These are phyloP conservation scores for Tylopilus cervinicoccineus DNA, from an alignment of 768 basidiomycete genomes.

Conservation along the genomic window DNA sequence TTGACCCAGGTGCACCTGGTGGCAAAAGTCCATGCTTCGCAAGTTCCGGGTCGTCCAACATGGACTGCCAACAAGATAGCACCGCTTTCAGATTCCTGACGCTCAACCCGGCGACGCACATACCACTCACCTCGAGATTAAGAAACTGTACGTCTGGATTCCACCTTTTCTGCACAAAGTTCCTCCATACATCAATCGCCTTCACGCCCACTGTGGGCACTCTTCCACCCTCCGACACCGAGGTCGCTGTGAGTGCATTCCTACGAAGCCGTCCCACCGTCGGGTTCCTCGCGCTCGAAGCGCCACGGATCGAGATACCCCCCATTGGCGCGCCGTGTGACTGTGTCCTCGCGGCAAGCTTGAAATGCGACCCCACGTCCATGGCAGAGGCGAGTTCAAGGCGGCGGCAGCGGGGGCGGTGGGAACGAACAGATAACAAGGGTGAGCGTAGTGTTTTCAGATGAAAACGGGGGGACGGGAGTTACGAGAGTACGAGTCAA, in stretches of 20 bases:
- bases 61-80: constrained; percentile 44
- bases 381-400: constrained; percentile 20
- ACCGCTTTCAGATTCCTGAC: neutral
- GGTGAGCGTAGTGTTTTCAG: constrained; percentile 37
- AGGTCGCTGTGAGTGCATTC: constrained; percentile 44
- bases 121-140: constrained; percentile 71
- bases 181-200: constrained; percentile 66
- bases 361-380: constrained; percentile 19
- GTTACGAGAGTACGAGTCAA: constrained; percentile 11
- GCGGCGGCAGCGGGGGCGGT: constrained; percentile 25
- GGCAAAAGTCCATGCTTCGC: constrained; percentile 65
- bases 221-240: constrained; percentile 10
- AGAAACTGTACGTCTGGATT: constrained; percentile 65
- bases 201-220: constrained; percentile 29
- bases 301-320: constrained; percentile 63
- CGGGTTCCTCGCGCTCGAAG: constrained; percentile 41
- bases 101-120: neutral
- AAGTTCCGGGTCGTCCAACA: constrained; percentile 74
- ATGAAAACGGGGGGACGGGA: constrained; percentile 1
- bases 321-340: constrained; percentile 39
- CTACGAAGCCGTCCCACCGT: constrained; percentile 56
- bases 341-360: constrained; percentile 41
- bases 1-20: constrained; percentile 65
- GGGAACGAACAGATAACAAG: constrained; percentile 29
- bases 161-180: constrained; percentile 71